Evolutionary conservation across 768 basidiomycete genomes (phyloP), one percentile per base, ranked within the genome.

Genomic region (Tricholoma furcatifolium): DNA sequence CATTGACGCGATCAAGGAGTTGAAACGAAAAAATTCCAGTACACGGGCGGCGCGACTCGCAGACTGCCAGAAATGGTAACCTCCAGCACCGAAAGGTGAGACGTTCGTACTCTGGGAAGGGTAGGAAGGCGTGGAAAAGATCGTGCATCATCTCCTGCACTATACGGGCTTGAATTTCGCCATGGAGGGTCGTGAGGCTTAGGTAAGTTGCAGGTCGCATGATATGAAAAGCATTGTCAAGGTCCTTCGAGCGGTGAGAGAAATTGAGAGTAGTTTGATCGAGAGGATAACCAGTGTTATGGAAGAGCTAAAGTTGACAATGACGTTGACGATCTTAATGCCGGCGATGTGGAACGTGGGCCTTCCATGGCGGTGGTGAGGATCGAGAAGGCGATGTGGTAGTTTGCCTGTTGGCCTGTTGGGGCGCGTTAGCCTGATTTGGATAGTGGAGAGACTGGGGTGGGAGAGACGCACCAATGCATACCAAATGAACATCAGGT

Each of bases 221-320:
- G 62, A 98, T 92, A 56, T 89, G 82, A 66, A 98, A 93, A 0
- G 91, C 89, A 14, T 93, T 98, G 40, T 85, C 79, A 60, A 98
- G 84, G 72, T 98, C 96, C 69, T 93, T 97, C 1, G 91, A 85
- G 12, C 96, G 79, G 61, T 98, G 90, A 3, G 91, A 93, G 67
- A 98, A 97, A 24, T 87, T 77, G 41, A 98, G 87, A 4, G 93
- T 96, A 98, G 82, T 65, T 95, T 89, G 44, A 94, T 89, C 18
- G 86, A 78, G 69, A 98, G 96, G 32, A 98, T 77, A 11, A 84
- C 79, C 0, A 91, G 85, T 55, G 87, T 91, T 51, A 85, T 87
- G 39, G 76, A 73, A 7, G 88, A 83, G 17, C 79, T 76, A 7
- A 93, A 68, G 17, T n/a, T n/a, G n/a, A n/a, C n/a, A n/a, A n/a